Conservation (phyloP, 768 basidiomycete species). For the Rossbeevera mucosa region DNA sequence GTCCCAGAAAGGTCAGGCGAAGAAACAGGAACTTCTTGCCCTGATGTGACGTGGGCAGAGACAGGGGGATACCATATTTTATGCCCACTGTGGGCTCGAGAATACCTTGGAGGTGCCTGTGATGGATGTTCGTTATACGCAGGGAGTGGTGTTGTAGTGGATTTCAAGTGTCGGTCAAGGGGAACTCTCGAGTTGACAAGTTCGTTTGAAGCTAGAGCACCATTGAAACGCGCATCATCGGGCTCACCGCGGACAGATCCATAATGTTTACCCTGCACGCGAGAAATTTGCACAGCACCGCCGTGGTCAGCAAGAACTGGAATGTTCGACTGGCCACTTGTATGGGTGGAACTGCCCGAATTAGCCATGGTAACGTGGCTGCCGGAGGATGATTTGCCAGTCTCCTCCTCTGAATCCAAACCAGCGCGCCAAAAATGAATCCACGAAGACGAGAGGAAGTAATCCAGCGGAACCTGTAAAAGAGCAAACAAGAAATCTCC, state of each 20-base stretch:
- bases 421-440: conserved; percentile 19
- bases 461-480: conserved; percentile 37
- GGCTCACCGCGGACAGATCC: conserved; percentile 17
- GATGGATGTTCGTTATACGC: conserved; percentile 22
- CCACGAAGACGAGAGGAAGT: conserved; percentile 31
- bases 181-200: not conserved
- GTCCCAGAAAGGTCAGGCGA: conserved; percentile 19
- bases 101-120: conserved; percentile 21
- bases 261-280: conserved; percentile 5
- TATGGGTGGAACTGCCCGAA: conserved; percentile 1
- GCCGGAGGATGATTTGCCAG: conserved; percentile 3
- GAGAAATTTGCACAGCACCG: conserved; percentile 8
- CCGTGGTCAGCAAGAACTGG: conserved; percentile 8
- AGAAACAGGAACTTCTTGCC: conserved; percentile 12
- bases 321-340: conserved; percentile 11
- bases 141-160: conserved; percentile 18
- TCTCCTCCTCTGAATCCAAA: conserved; percentile 9
- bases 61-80: conserved; percentile 61
- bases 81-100: conserved; percentile 26
- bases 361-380: not conserved
- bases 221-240: conserved; percentile 10
- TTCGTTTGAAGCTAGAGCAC: conserved; percentile 1
- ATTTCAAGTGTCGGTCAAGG: conserved; percentile 11
- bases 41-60: conserved; percentile 34
- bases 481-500: conserved; percentile 57